phyloP scores from a whole-genome alignment of 345 rosid genomes.

The Clausena lansium region DNA sequence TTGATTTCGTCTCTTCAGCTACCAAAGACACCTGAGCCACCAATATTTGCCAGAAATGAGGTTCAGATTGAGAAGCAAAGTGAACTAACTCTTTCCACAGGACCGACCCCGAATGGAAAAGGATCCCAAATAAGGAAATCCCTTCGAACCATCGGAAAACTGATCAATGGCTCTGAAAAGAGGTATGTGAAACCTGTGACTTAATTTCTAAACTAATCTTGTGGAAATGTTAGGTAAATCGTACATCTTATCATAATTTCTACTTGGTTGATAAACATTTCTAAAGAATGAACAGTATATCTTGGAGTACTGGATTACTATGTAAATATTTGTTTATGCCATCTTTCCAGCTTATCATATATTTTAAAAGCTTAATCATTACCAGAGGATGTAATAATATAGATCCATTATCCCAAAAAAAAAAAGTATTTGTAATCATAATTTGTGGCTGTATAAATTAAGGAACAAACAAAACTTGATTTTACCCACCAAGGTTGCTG shows the following conservation, averaged over 20 bases:
- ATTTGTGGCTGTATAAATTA: background rate
- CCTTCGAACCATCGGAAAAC: slow-evolving; percentile 75
- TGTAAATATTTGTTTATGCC: background rate
- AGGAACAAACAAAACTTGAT: slow-evolving; percentile 41
- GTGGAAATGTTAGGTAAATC: background rate
- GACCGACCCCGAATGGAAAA: slow-evolving; percentile 50
- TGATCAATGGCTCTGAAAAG: slow-evolving; percentile 80
- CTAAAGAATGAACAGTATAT: background rate
- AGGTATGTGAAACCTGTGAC: slow-evolving; percentile 39
- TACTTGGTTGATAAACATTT: no score
- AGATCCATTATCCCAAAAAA: background rate
- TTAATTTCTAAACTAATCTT: background rate
- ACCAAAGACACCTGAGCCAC: slow-evolving; percentile 55
- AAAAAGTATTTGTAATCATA: no score
- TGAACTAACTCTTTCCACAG: slow-evolving; percentile 37
- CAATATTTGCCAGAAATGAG: slow-evolving; percentile 36
- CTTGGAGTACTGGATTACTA: background rate
- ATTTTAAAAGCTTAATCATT: no score
- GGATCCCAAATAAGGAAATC: slow-evolving; percentile 82
- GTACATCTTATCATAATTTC: background rate
- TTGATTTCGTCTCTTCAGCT: slow-evolving; percentile 53
- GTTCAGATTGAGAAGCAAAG: slow-evolving; percentile 36
- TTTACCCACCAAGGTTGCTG: slow-evolving; percentile 36
- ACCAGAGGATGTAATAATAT: background rate
- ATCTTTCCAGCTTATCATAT: background rate